These are phyloP conservation scores for Hanseniaspora mollemarum DNA, from an alignment of 805 yeast genomes.

Conservation along the genomic window DNA sequence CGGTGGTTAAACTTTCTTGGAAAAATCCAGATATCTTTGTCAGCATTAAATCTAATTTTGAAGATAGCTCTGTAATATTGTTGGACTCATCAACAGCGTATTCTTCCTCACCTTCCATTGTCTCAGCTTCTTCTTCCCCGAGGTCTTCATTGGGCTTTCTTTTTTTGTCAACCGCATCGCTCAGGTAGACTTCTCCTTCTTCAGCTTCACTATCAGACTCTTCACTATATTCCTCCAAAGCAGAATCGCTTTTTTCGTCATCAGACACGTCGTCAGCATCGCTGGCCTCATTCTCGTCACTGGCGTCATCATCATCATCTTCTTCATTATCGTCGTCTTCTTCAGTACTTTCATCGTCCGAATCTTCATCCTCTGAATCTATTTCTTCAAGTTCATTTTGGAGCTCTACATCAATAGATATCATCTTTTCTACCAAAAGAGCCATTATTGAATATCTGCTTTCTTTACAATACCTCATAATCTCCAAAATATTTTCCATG, in stretches of 20 bases:
- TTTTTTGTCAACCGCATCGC: neutral
- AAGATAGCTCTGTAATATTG: constrained; percentile 42
- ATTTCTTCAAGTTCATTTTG: constrained; percentile 79
- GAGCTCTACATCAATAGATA: constrained; percentile 81
- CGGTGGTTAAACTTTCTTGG: constrained; percentile 37
- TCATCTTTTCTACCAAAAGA: constrained; percentile 61
- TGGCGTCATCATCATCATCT: constrained; percentile 26
- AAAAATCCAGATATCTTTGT: constrained; percentile 45
- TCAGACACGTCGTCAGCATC: constrained; percentile 17
- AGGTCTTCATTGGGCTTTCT: neutral
- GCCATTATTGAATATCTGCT: constrained; percentile 69
- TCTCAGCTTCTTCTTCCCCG: constrained; percentile 22
- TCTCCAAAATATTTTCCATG: constrained; percentile 47
- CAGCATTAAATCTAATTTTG: constrained; percentile 63
- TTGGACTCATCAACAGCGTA: constrained; percentile 39
- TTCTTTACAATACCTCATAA: constrained; percentile 64
- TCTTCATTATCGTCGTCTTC: constrained; percentile 29
- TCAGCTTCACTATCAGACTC: constrained; percentile 19
- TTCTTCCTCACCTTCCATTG: constrained; percentile 35
- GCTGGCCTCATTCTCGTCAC: constrained; percentile 23
- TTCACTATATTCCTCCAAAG: constrained; percentile 7
- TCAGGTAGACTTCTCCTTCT: constrained; percentile 21
- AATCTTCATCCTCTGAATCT: constrained; percentile 36
- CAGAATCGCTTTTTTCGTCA: neutral
- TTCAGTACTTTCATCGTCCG: constrained; percentile 29